phyloP scores from a whole-genome alignment of 2,329 filamentous ascomycete genomes.

The Hymenoscyphus occultus region DNA sequence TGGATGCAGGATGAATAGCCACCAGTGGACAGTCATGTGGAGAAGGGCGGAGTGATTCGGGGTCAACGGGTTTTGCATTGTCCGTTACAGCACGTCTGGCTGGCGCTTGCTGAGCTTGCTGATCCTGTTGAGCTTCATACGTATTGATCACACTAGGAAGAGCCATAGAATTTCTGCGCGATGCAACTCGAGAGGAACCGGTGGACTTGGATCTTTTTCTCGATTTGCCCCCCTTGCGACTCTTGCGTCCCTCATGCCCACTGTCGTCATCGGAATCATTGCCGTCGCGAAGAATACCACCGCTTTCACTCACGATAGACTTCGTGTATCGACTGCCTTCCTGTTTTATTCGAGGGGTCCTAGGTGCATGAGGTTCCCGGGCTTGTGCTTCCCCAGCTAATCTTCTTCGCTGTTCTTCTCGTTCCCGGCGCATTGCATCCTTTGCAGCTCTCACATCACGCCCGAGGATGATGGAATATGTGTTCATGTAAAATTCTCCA shows the following conservation, averaged over 20 bases:
- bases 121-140: slow-evolving; percentile 35
- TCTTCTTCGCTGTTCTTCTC: slow-evolving; percentile 45
- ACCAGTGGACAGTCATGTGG: slow-evolving; percentile 63
- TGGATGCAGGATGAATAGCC: slow-evolving; percentile 60
- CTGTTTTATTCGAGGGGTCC: slow-evolving; percentile 44
- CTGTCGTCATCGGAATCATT: slow-evolving; percentile 58
- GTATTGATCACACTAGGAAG: slow-evolving; percentile 38
- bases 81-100: slow-evolving; percentile 50
- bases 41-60: slow-evolving; percentile 57
- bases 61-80: slow-evolving; percentile 57
- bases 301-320: slow-evolving; percentile 67
- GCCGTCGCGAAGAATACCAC: slow-evolving; percentile 64
- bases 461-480: slow-evolving; percentile 68
- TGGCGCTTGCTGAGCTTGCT: slow-evolving; percentile 41
- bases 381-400: slow-evolving; percentile 47
- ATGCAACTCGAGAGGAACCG: slow-evolving; percentile 40
- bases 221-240: slow-evolving; percentile 32
- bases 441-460: slow-evolving; percentile 64
- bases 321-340: slow-evolving; percentile 43
- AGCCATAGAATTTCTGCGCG: slow-evolving; percentile 33
- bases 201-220: slow-evolving; percentile 44
- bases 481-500: slow-evolving; percentile 76
- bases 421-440: slow-evolving; percentile 46
- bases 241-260: slow-evolving; percentile 43
- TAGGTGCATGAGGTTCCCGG: slow-evolving; percentile 44